Evolutionary conservation across 148 eudicot genomes (phyloP).

Genomic region (Spergularia bocconei): DNA sequence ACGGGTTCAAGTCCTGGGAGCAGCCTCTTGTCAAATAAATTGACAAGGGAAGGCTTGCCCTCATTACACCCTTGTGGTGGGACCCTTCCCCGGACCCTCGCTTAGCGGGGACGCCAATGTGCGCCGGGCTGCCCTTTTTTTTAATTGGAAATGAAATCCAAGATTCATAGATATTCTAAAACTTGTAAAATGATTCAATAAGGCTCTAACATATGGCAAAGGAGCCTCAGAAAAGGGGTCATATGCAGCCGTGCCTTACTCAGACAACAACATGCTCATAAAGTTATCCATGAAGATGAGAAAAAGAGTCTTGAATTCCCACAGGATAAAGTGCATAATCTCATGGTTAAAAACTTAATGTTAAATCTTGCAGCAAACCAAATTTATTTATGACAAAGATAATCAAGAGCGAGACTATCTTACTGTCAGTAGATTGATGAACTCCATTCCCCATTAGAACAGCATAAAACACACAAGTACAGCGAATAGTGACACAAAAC

Average conservation of each 20-base stretch:
- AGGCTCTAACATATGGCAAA: neutral
- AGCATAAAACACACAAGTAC: neutral
- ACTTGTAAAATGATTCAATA: neutral
- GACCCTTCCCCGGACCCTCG: no score
- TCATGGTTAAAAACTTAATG: neutral
- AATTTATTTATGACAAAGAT: neutral
- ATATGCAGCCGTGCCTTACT: neutral
- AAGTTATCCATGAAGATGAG: neutral
- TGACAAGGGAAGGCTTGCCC: no score
- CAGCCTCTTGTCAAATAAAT: no score
- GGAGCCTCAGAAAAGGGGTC: neutral
- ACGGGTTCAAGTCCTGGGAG: no score
- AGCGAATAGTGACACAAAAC: neutral
- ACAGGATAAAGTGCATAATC: neutral
- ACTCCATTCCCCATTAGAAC: neutral
- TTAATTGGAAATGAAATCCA: neutral
- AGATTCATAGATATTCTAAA: neutral
- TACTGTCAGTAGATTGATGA: neutral
- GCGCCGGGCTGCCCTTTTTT: no score
- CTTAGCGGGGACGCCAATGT: no score
- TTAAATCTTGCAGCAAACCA: neutral
- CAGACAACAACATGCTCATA: neutral
- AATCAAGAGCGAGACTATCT: neutral
- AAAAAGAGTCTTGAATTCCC: neutral
- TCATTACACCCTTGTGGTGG: no score